These are phyloP conservation scores for Mycena rebaudengoi DNA, from an alignment of 768 basidiomycete genomes.

Conservation along the genomic window DNA sequence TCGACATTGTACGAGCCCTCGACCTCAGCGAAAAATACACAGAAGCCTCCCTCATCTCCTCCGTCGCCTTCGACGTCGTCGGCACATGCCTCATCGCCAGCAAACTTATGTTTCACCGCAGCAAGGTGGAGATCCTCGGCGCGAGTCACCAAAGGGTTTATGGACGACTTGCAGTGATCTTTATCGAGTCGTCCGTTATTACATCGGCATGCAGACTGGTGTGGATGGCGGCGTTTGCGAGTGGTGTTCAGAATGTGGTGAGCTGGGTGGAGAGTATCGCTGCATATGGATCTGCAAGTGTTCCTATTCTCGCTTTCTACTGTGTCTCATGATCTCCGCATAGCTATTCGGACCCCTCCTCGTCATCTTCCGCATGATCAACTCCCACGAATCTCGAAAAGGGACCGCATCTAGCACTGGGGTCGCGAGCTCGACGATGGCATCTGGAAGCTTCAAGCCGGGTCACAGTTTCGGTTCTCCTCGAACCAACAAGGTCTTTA, in stretches of 20 bases:
- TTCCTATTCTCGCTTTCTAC: neutral
- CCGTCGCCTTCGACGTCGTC: conserved; percentile 4
- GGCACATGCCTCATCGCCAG: conserved; percentile 7
- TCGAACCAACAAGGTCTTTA: neutral
- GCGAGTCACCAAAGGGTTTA: conserved; percentile 3
- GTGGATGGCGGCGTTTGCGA: conserved; percentile 20
- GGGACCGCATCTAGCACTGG: conserved; percentile 5
- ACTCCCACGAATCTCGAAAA: conserved; percentile 22
- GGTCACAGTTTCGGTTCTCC: neutral
- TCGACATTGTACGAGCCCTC: conserved; percentile 1
- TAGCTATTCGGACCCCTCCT: conserved; percentile 1
- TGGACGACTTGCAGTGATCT: neutral
- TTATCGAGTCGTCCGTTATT: conserved; percentile 11
- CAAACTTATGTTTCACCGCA: conserved; percentile 11
- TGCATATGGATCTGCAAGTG: neutral
- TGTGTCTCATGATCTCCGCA: neutral
- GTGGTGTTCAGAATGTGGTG: conserved; percentile 2
- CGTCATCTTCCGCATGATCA: conserved; percentile 4
- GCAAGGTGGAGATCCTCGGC: conserved; percentile 8
- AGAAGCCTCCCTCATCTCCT: conserved; percentile 1
- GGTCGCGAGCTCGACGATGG: neutral
- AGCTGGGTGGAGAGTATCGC: conserved; percentile 16
- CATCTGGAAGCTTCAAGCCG: neutral
- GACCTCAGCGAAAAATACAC: conserved; percentile 4
- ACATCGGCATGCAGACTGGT: conserved; percentile 17